phyloP scores from a whole-genome alignment of 2,329 filamentous ascomycete genomes.

The Aspergillus sp. region DNA sequence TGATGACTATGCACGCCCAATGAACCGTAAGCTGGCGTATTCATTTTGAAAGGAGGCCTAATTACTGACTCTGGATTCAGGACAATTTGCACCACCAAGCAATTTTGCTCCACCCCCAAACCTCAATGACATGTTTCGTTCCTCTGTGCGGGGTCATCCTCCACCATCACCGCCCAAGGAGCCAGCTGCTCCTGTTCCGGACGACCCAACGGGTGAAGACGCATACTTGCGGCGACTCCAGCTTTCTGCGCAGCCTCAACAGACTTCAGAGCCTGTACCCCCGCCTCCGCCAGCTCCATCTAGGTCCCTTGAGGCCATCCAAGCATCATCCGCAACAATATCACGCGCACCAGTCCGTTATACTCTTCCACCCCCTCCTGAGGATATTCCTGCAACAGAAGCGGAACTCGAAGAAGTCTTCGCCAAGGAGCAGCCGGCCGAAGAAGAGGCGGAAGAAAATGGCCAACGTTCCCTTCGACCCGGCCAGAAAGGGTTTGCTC shows the following conservation, averaged over 20 bases:
- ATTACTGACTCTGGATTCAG: slow-evolving; percentile 31
- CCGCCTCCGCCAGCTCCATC: slow-evolving; percentile 36
- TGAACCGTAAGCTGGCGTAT: slow-evolving; percentile 48
- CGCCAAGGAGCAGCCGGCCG: slow-evolving; percentile 43
- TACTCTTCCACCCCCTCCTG: slow-evolving; percentile 56
- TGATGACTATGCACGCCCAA: slow-evolving; percentile 51
- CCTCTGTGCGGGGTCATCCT: slow-evolving; percentile 19
- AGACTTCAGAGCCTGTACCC: slow-evolving; percentile 30
- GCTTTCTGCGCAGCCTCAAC: slow-evolving; percentile 27
- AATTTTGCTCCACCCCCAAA: slow-evolving; percentile 58
- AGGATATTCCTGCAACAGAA: slow-evolving; percentile 58
- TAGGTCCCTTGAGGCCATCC: slow-evolving; percentile 45
- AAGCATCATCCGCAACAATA: slow-evolving; percentile 63
- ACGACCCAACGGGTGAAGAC: slow-evolving; percentile 31
- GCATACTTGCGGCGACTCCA: slow-evolving; percentile 32
- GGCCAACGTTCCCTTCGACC: slow-evolving; percentile 67
- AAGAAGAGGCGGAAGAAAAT: slow-evolving; percentile 41
- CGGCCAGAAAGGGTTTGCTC: slow-evolving; percentile 82
- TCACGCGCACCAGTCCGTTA: slow-evolving; percentile 81
- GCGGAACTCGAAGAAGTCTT: slow-evolving; percentile 56
- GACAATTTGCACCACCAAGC: slow-evolving; percentile 55
- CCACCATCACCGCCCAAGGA: slow-evolving; percentile 35
- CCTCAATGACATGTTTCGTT: slow-evolving; percentile 41
- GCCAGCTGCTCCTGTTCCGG: slow-evolving; percentile 36
- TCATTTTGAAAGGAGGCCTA: neutral